Evolutionary conservation across 2,329 filamentous ascomycete species (phyloP).

Genomic region (Neonectria sp.): DNA sequence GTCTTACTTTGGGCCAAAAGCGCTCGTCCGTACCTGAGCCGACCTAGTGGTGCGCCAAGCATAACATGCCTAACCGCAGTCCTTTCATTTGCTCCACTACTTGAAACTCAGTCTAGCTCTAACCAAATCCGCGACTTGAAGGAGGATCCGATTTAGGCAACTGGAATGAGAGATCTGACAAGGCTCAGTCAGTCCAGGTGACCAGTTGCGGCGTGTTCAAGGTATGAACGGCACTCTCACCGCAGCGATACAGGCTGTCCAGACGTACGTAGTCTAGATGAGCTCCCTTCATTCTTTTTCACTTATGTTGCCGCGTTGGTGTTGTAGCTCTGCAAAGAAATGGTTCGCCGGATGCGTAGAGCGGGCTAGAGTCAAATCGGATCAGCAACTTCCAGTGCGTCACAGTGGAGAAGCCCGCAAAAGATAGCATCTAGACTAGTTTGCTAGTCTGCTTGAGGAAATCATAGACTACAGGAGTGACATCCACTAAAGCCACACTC

Average conservation of each 20-base stretch:
- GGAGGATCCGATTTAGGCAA: background rate
- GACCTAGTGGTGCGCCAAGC: background rate
- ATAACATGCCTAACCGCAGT: background rate
- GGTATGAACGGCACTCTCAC: background rate
- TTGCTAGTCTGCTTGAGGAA: background rate
- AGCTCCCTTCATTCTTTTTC: no score
- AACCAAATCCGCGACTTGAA: background rate
- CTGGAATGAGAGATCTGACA: background rate
- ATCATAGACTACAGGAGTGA: background rate
- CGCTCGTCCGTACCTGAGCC: background rate
- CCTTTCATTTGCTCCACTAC: background rate
- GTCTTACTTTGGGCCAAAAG: no score
- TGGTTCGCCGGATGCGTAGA: background rate
- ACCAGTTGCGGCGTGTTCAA: background rate
- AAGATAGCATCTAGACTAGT: background rate
- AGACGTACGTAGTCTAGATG: no score
- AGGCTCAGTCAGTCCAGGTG: background rate
- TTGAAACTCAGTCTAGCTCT: background rate
- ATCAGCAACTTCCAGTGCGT: background rate
- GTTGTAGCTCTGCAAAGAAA: background rate
- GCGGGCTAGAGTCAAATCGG: background rate
- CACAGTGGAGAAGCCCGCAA: background rate
- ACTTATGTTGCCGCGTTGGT: background rate
- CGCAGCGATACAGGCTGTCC: background rate
- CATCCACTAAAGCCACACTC: background rate